Evolutionary conservation across 495 filamentous ascomycete genomes (phyloP).

Genomic region (Alectoria sarmentosa): DNA sequence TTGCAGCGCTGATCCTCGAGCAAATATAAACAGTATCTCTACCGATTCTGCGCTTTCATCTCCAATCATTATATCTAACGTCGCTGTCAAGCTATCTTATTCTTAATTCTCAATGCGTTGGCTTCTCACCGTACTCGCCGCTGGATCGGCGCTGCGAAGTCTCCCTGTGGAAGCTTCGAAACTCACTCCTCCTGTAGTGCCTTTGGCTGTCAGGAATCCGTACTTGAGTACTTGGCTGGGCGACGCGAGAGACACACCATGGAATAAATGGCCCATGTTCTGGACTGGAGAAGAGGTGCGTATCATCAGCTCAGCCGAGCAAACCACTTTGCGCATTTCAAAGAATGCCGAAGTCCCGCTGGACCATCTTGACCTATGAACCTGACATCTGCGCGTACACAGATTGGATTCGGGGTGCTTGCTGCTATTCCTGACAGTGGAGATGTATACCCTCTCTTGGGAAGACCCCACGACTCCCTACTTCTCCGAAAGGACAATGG

Average conservation of each 20-base stretch:
- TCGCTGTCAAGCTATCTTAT: neutral
- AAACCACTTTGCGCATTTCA: neutral
- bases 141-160: constrained; percentile 22
- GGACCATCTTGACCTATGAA: neutral
- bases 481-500: constrained; percentile 32
- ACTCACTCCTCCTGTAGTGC: constrained; percentile 73
- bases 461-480: constrained; percentile 78
- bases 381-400: constrained; percentile 1
- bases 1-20: neutral
- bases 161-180: constrained; percentile 32
- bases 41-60: neutral
- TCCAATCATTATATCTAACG: neutral
- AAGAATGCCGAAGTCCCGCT: neutral
- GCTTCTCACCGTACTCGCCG: constrained; percentile 13
- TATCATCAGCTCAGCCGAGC: neutral
- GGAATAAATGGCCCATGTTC: constrained; percentile 92
- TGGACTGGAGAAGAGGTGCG: constrained; percentile 69
- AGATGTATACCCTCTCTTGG: constrained; percentile 79
- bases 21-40: neutral
- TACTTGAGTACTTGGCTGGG: constrained; percentile 87
- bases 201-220: constrained; percentile 82
- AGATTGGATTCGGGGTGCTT: constrained; percentile 76
- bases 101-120: constrained; percentile 12
- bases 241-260: constrained; percentile 73
- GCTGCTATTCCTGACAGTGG: constrained; percentile 63